Base-by-base conservation (phyloP, 2,329 filamentous ascomycete species). In the Colletotrichum neosansevieriae region DNA sequence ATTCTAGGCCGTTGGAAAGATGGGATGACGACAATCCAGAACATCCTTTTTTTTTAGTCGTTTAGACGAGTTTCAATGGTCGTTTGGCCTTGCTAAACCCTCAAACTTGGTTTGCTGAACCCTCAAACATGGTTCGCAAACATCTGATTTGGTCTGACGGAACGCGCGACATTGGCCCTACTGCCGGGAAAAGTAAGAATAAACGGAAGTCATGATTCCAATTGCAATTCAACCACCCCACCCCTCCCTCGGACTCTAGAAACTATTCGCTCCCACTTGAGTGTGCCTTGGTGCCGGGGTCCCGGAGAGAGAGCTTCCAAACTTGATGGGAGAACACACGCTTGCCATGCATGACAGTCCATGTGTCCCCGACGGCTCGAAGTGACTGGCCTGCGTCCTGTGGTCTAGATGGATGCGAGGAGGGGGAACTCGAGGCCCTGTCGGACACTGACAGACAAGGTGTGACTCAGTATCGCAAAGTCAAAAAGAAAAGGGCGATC, bases 321-420 rank as follows among this genome's bases (percentile, higher is more conserved):
- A 34, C 15, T n/a, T 32, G 49, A 36, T 17, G 15, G 21, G 49
- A 6, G 24, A 24, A 17, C 47, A 51, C 49, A 44, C 49, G 24
- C 61, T 45, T 56, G 32, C 36, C 58, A 59, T 64, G 60, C 60
- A 54, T 53, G 60, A 54, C 60, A 53, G 60, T 59, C 45, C 65
- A 68, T 68, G 59, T 64, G 53, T 17, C 42, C 53, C 49, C n/a
- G 17, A 47, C 11, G 32, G 38, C 60, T 38, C 15, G 29, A 17
- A 5, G 17, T 58, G 53, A 67, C 53, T 64, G 60, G 64, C n/a
- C 32, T 40, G 34, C n/a, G n/a, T 36, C 19, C 7, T n/a, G 19
- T 17, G 56, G 32, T 29, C 29, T 6, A 10, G n/a, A 44, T 42
- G 45, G 32, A 17, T 15, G 24, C 24, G 24, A 24, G 21, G 24